These are phyloP conservation scores for Kuraishia hungarica DNA, from an alignment of 805 yeast species.

Conservation along the genomic window DNA sequence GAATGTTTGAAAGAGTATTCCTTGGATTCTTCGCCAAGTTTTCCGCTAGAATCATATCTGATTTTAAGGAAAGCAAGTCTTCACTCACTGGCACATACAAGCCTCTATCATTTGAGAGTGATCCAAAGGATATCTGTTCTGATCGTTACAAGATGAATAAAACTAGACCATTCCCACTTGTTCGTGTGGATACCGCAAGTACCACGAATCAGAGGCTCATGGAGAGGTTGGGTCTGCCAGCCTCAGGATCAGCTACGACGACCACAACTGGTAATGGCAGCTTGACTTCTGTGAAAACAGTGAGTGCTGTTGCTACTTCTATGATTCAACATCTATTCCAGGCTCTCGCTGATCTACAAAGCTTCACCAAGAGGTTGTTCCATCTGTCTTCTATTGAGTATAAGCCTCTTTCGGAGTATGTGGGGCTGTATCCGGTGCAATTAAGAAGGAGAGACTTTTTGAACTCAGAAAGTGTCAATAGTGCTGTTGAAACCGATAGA, in stretches of 20 bases:
- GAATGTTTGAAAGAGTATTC: constrained; percentile 26
- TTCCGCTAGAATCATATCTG: constrained; percentile 10
- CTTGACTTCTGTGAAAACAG: background rate
- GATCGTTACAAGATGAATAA: constrained; percentile 4
- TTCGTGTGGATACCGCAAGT: constrained; percentile 4
- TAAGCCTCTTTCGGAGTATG: constrained; percentile 31
- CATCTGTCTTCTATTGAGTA: constrained; percentile 29
- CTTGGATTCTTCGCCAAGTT: constrained; percentile 19
- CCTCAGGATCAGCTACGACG: background rate
- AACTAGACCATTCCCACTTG: constrained; percentile 4
- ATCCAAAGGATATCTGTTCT: constrained; percentile 13
- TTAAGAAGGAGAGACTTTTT: constrained; percentile 13
- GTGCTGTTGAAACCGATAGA: constrained; percentile 20
- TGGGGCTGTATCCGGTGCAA: constrained; percentile 22
- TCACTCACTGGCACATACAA: background rate
- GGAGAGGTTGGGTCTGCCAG: constrained; percentile 5
- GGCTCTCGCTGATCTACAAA: constrained; percentile 31
- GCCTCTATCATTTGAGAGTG: constrained; percentile 12
- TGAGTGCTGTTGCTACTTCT: background rate
- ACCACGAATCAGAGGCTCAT: constrained; percentile 12
- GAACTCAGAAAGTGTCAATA: background rate
- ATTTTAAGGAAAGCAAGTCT: constrained; percentile 8
- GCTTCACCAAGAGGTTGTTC: constrained; percentile 36
- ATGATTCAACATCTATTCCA: constrained; percentile 8
- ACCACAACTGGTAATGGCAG: background rate